Evolutionary conservation across 345 rosid species (phyloP), one percentile per base, ranked within the genome.

Genomic region (Bruguiera parviflora): DNA sequence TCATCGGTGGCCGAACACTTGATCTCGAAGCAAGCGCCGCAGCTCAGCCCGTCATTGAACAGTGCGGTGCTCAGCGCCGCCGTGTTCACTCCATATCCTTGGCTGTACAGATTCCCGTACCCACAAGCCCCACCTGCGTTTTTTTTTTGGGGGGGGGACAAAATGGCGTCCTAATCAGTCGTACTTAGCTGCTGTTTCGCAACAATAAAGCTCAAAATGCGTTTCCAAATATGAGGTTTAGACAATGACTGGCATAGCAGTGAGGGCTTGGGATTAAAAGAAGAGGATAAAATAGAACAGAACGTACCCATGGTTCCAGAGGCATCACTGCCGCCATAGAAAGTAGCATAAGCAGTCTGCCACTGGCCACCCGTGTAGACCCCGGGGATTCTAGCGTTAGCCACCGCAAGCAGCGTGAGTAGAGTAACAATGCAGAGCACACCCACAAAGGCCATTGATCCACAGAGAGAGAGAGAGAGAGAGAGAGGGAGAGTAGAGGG

Each of bases 111-210:
- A 71, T 87, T 84, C 11, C 92, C 96, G 67, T 88, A 90, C 8
- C 96, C 96, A 68, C 96, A 90, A 25, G 96, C 94, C 25, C 92
- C 96, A 16, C 92, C 96, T 90, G 80, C 59, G 16, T 27, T 27
- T 21, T 24, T 53, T 56, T 24, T 5, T 56, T 56, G 28, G 28
- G 28, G 28, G 28, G 28, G 28, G 28, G 3, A 10, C 15, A 24
- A 24, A 56, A 24, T 10, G 58, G 18, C 15, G 16, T 10, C 28
- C 11, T 56, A 13, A 43, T 43, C 49, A 43, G 49, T 43, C 49
- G 15, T 3, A 11, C 19, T 43, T 39, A 39, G 10, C 0, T 43
- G 16, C 18, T 43, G 19, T 43, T 43, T 15, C 13, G 49, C 49
- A 43, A 43, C 19, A 43, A 43, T 2, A 43, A 11, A 13, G 16